Evolutionary conservation across 2,329 filamentous ascomycete species (phyloP).

Genomic region (Niveomyces coronatus): DNA sequence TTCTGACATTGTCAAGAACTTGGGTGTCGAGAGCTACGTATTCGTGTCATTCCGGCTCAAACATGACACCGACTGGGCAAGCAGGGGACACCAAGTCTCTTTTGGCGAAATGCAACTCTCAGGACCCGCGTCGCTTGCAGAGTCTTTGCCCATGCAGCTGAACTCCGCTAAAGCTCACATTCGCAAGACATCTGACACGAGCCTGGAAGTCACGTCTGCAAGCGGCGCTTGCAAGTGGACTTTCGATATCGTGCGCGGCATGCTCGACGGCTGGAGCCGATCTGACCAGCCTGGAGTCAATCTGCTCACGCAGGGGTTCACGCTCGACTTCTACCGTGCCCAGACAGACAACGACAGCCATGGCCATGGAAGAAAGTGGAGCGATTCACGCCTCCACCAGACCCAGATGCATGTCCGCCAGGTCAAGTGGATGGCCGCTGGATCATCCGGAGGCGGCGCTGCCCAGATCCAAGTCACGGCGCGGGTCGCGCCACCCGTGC

Average conservation of each 20-base stretch:
- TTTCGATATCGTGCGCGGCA: conserved; percentile 33
- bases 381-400: conserved; percentile 34
- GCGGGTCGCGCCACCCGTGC: conserved; percentile 50
- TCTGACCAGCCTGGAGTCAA: conserved; percentile 20
- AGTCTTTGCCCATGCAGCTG: conserved; percentile 12
- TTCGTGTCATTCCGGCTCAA: conserved; percentile 36
- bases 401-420: conserved; percentile 31
- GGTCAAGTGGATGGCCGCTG: conserved; percentile 20
- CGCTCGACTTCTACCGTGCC: conserved; percentile 52
- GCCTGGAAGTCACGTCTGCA: conserved; percentile 24
- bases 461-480: conserved; percentile 35
- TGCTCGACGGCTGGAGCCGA: conserved; percentile 31
- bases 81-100: conserved; percentile 40
- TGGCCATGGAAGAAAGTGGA: conserved; percentile 48
- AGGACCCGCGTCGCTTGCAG: conserved; percentile 20
- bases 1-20: conserved; percentile 14
- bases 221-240: conserved; percentile 29
- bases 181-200: conserved; percentile 9
- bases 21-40: conserved; percentile 34
- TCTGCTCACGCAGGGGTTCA: conserved; percentile 33
- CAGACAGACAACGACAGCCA: conserved; percentile 56
- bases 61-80: conserved; percentile 38
- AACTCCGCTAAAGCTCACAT: conserved; percentile 17
- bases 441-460: conserved; percentile 16
- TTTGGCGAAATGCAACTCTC: conserved; percentile 36